phyloP scores from a whole-genome alignment of 805 yeast genomes.

The Lachancea sp. region DNA sequence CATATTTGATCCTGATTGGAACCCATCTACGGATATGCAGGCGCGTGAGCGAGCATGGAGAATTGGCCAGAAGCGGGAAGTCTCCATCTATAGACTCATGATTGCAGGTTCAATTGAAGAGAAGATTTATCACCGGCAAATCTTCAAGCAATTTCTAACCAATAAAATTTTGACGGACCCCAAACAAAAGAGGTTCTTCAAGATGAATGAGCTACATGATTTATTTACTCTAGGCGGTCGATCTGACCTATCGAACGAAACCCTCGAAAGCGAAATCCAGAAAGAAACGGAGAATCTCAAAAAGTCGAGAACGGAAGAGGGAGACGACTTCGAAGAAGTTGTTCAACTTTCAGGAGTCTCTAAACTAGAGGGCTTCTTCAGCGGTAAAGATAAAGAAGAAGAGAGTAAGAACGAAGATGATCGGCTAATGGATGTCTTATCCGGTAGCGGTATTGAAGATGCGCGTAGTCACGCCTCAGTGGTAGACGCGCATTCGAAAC shows the following conservation, averaged over 20 bases:
- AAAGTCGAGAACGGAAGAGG: constrained; percentile 34
- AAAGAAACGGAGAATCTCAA: constrained; percentile 43
- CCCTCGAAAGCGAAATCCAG: constrained; percentile 48
- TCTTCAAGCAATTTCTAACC: constrained; percentile 88
- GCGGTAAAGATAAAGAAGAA: constrained; percentile 41
- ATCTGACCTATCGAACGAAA: constrained; percentile 36
- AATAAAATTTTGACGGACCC: constrained; percentile 94
- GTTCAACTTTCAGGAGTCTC: constrained; percentile 67
- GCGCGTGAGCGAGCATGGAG: constrained; percentile 98
- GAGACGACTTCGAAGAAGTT: constrained; percentile 64
- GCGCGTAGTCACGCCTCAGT: constrained; percentile 75
- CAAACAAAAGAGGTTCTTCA: constrained; percentile 86
- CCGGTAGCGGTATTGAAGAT: constrained; percentile 66
- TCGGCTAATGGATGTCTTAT: constrained; percentile 66
- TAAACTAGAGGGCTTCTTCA: constrained; percentile 57
- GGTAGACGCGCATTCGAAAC: constrained; percentile 41
- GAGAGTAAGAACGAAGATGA: constrained; percentile 44
- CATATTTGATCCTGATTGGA: constrained; percentile 97
- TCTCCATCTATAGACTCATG: constrained; percentile 83
- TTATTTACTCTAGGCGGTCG: constrained; percentile 75
- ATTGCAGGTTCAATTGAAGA: constrained; percentile 95
- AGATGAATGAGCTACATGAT: constrained; percentile 86
- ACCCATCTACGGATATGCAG: constrained; percentile 94
- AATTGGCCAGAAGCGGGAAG: constrained; percentile 88
- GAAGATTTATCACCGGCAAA: constrained; percentile 93